Evolutionary conservation across 805 yeast species (phyloP), one percentile per base, ranked within the genome.

Genomic region (Wickerhamomyces canadensis): DNA sequence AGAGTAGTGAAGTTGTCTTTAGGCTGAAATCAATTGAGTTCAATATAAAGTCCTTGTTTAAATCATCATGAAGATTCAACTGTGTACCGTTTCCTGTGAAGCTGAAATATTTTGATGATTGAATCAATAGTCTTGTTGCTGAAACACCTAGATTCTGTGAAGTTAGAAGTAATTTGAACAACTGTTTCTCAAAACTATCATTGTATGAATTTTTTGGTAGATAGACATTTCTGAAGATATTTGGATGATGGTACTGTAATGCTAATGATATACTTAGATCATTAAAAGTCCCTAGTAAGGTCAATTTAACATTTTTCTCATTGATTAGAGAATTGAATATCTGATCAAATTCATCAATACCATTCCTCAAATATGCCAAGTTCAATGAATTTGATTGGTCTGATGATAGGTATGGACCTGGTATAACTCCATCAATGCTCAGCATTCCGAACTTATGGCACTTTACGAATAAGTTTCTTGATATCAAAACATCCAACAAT

Each of bases 241-340:
- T 74, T 1, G 83, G 80, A 54, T 78, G 84, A 32, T 49, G 61
- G 6, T 71, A 56, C 45, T 76, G 76, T 1, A 77, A 53, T 0
- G 78, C 76, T 25, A 77, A 49, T 14, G 80, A 76, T 12, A 74
- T 69, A 27, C 74, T 62, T 3, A 74, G 47, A 48, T 73, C 77
- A 42, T 71, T 71, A 21, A 74, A 57, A 4, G 76, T 68, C 0
- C 80, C 78, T 25, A 74, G 62, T 22, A 76, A 54, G 30, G 74
- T 68, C 3, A 76, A 27, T 38, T 76, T 71, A 10, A 67, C 65
- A 42, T 70, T 69, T 43, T 57, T 51, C 31, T 63, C 54, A 34
- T 58, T 61, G 17, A 38, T 14, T n/a, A 38, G n/a, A 3, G 14
- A 18, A 4, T 13, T 9, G 13, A 41, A 4, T 16, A 24, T 33